These are phyloP conservation scores for Epipyxis sp. DNA, from an alignment of 108 stramenopile species.

Conservation along the genomic window DNA sequence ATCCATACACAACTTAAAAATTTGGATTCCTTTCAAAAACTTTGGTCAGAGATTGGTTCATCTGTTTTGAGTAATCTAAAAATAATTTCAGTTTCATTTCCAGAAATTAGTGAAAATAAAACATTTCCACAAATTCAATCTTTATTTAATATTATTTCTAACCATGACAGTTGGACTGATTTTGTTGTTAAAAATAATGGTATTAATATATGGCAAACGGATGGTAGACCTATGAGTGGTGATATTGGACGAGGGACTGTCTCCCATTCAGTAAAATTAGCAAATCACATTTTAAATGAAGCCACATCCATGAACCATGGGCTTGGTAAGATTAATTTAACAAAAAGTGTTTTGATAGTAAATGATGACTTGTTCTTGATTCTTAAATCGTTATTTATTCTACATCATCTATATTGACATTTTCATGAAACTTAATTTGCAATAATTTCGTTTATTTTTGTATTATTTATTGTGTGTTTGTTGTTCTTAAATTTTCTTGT, in stretches of 20 bases:
- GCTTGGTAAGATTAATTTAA: no score
- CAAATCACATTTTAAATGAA: no score
- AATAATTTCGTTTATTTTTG: no score
- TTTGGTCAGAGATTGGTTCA: neutral
- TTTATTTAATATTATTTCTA: conserved; percentile 34
- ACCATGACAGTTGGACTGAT: neutral
- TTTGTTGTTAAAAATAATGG: neutral
- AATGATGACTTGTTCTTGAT: conserved; percentile 18
- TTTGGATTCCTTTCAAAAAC: neutral
- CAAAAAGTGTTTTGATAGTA: conserved; percentile 3
- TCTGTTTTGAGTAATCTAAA: neutral
- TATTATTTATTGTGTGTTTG: no score
- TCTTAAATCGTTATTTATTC: no score
- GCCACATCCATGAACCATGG: no score
- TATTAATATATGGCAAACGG: conserved; percentile 40
- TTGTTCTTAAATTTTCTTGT: no score
- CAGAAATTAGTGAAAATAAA: conserved; percentile 34
- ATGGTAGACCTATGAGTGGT: conserved; percentile 53
- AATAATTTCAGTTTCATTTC: conserved; percentile 44
- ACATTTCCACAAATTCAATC: conserved; percentile 34
- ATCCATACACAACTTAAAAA: neutral
- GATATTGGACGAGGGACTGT: conserved; percentile 50
- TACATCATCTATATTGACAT: no score
- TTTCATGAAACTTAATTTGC: no score
- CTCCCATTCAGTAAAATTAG: conserved; percentile 33